phyloP scores from a whole-genome alignment of 768 basidiomycete species.

The Hebeloma cylindrosporum region DNA sequence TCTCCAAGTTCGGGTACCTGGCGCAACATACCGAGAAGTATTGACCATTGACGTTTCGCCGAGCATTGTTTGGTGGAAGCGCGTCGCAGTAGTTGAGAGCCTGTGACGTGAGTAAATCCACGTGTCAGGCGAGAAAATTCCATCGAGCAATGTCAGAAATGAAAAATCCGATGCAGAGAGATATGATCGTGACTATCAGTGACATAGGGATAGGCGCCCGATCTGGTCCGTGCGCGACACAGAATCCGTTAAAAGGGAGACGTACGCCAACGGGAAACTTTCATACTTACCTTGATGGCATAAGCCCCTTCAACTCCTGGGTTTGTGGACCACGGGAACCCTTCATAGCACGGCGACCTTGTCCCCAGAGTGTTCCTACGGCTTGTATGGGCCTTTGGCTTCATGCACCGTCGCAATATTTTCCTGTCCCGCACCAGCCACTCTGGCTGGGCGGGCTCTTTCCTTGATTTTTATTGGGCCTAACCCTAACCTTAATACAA shows the following conservation, averaged over 20 bases:
- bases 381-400: conserved; percentile 68
- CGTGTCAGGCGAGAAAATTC: no score
- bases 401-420: conserved; percentile 78
- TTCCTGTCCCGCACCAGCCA: conserved; percentile 67
- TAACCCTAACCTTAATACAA: conserved; percentile 20
- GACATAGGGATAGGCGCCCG: no score
- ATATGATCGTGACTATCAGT: no score
- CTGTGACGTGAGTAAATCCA: no score
- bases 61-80: no score
- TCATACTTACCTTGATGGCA: conserved; percentile 27
- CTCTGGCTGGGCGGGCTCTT: conserved; percentile 52
- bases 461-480: conserved; percentile 12
- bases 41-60: no score
- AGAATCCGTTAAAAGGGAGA: not conserved
- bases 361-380: conserved; percentile 26
- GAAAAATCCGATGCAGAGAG: no score
- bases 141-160: no score
- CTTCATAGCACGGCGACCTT: conserved; percentile 27
- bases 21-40: no score
- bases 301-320: conserved; percentile 20
- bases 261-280: not conserved
- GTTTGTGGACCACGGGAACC: conserved; percentile 18
- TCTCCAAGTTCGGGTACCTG: no score
- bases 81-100: no score
- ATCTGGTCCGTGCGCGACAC: conserved; percentile 6